phyloP scores from a whole-genome alignment of 2,329 filamentous ascomycete genomes.

The Aotearoamyces nothofagi region DNA sequence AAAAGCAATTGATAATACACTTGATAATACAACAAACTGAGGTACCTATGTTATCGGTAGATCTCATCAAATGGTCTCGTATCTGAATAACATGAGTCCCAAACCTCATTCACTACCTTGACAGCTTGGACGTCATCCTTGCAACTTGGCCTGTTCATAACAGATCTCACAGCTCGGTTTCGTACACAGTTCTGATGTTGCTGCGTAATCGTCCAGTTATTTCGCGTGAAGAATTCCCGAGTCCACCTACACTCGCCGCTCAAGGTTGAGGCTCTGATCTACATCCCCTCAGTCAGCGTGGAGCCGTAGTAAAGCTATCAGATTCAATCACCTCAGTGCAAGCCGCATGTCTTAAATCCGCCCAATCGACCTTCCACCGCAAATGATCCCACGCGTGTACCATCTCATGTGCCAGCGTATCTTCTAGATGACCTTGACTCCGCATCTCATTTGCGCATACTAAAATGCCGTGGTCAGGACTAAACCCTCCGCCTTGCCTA shows the following conservation, averaged over 20 bases:
- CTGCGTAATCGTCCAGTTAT: constrained; percentile 78
- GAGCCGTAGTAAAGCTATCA: too few species aligned
- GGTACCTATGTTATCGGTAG: constrained; percentile 72
- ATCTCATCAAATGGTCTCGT: constrained; percentile 95
- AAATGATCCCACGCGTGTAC: constrained; percentile 92
- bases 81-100: constrained; percentile 92
- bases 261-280: constrained; percentile 87
- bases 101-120: constrained; percentile 91
- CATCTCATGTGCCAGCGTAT: constrained; percentile 94
- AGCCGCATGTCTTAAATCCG: constrained; percentile 73
- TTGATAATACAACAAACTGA: constrained; percentile 11
- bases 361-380: constrained; percentile 77
- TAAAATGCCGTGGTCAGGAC: constrained; percentile 72
- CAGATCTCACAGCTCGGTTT: constrained; percentile 61
- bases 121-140: constrained; percentile 76
- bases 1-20: constrained; percentile 3
- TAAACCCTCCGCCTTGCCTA: constrained; percentile 65
- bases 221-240: constrained; percentile 69
- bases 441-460: constrained; percentile 86
- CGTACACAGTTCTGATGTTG: constrained; percentile 92
- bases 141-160: constrained; percentile 64
- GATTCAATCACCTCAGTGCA: constrained; percentile 63
- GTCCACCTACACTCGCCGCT: constrained; percentile 89
- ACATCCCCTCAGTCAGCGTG: too few species aligned
- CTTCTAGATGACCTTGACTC: constrained; percentile 70